These are phyloP conservation scores for Lipomyces anomalus DNA, from an alignment of 805 yeast species.

Conservation along the genomic window DNA sequence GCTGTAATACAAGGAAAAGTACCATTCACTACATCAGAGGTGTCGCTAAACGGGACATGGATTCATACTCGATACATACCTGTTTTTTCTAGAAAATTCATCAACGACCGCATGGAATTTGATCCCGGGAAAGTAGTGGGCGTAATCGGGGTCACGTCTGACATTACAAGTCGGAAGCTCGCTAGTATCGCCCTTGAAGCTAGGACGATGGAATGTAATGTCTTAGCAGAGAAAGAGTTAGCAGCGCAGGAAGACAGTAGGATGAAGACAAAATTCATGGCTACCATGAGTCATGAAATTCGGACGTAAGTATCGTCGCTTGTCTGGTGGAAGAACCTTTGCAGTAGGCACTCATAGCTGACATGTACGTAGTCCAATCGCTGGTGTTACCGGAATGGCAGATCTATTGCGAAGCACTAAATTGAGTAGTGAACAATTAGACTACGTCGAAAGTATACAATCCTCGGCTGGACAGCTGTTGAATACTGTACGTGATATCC, in stretches of 20 bases:
- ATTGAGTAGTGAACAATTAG: slow-evolving; percentile 6
- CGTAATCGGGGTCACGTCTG: slow-evolving; percentile 8
- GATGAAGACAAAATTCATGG: slow-evolving; percentile 13
- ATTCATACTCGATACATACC: slow-evolving; percentile 13
- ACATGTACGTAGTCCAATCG: slow-evolving; percentile 6
- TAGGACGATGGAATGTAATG: slow-evolving; percentile 4
- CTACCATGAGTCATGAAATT: slow-evolving; percentile 14
- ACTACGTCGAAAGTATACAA: slow-evolving; percentile 5
- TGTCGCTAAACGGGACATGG: slow-evolving; percentile 6
- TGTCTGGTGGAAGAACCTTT: background rate
- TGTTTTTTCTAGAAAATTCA: slow-evolving; percentile 1
- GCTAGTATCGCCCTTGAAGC: slow-evolving; percentile 9
- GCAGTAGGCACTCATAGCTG: too few species aligned
- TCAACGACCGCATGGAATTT: slow-evolving; percentile 3
- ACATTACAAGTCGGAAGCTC: slow-evolving; percentile 10
- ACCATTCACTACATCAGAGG: slow-evolving; percentile 1
- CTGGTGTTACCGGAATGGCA: slow-evolving; percentile 12
- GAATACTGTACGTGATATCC: slow-evolving; percentile 10
- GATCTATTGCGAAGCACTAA: slow-evolving; percentile 6
- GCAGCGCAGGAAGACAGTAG: slow-evolving; percentile 7
- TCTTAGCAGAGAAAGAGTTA: slow-evolving; percentile 6
- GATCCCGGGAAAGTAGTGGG: slow-evolving; percentile 8
- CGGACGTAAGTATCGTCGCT: slow-evolving; percentile 1
- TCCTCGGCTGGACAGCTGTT: slow-evolving; percentile 7
- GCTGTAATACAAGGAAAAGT: slow-evolving; percentile 2